These are phyloP conservation scores for Bisporella sp. DNA, from an alignment of 2,329 filamentous ascomycete genomes.

Conservation along the genomic window DNA sequence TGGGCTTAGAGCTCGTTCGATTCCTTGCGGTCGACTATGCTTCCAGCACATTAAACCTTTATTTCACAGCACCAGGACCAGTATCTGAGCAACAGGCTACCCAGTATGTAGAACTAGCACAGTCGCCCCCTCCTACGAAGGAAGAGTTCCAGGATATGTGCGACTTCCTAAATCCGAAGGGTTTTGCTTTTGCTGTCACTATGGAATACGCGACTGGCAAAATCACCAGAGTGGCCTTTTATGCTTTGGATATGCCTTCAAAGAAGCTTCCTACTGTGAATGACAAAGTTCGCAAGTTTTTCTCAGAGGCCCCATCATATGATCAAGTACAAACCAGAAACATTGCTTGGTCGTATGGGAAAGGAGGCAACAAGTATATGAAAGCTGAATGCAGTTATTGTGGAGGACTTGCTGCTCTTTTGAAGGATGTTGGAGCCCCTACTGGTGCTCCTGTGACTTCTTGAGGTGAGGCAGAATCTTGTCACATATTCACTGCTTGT, in stretches of 20 bases:
- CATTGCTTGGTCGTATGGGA: slow-evolving; percentile 4
- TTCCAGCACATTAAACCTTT: slow-evolving; percentile 3
- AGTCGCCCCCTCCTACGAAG: background rate
- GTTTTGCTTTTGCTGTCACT: slow-evolving; percentile 4
- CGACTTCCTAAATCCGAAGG: background rate
- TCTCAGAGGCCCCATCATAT: background rate
- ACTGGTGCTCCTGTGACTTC: too few species aligned
- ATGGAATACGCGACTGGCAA: background rate
- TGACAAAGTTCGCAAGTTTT: background rate
- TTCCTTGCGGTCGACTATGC: slow-evolving; percentile 5
- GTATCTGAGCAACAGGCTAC: background rate
- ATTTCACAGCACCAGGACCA: slow-evolving; percentile 1
- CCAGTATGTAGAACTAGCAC: background rate
- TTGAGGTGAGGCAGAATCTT: too few species aligned
- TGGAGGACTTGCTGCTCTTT: slow-evolving; percentile 1
- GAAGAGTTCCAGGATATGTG: background rate
- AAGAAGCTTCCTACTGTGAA: background rate
- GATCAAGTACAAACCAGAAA: slow-evolving; percentile 1
- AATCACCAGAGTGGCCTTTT: slow-evolving; percentile 4
- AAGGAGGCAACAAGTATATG: slow-evolving; percentile 1
- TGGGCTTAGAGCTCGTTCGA: background rate
- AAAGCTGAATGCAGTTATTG: slow-evolving; percentile 6
- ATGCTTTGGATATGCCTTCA: slow-evolving; percentile 4
- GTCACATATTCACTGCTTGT: too few species aligned
- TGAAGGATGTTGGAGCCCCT: background rate